phyloP scores from a whole-genome alignment of 2,329 filamentous ascomycete species.

The Claviceps paspali region DNA sequence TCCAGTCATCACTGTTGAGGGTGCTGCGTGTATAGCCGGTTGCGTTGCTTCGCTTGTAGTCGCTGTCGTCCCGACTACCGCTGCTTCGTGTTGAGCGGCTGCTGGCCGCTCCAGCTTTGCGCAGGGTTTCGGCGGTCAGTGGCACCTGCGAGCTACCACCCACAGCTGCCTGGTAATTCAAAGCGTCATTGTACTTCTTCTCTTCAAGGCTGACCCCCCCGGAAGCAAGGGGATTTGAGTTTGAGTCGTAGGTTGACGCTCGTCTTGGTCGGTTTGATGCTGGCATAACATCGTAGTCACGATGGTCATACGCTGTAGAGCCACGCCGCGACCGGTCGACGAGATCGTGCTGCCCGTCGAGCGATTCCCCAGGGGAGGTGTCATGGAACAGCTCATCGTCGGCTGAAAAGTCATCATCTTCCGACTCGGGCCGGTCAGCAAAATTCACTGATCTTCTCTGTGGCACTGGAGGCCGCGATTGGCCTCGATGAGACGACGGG shows the following conservation, averaged over 20 bases:
- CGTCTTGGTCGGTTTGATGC: slow-evolving; percentile 20
- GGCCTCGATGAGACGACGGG: slow-evolving; percentile 11
- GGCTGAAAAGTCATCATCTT: slow-evolving; percentile 23
- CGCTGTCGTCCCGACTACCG: slow-evolving; percentile 47
- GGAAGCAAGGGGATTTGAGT: slow-evolving; percentile 17
- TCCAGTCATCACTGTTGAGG: slow-evolving; percentile 38
- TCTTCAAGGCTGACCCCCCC: slow-evolving; percentile 20
- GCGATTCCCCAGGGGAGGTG: slow-evolving; percentile 18
- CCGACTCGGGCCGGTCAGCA: slow-evolving; percentile 16
- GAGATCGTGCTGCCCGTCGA: slow-evolving; percentile 18
- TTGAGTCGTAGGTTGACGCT: slow-evolving; percentile 25
- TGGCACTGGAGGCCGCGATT: slow-evolving; percentile 16
- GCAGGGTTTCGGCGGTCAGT: slow-evolving; percentile 41
- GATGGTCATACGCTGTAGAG: slow-evolving; percentile 23
- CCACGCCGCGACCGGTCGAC: slow-evolving; percentile 19
- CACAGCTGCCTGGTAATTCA: slow-evolving; percentile 37
- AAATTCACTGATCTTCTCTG: slow-evolving; percentile 19
- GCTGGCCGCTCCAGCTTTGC: slow-evolving; percentile 33
- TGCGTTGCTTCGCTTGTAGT: slow-evolving; percentile 44
- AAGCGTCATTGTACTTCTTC: slow-evolving; percentile 23
- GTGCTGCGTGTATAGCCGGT: slow-evolving; percentile 43
- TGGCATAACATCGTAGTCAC: slow-evolving; percentile 25
- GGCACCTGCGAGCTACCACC: slow-evolving; percentile 28
- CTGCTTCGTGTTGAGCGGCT: slow-evolving; percentile 44
- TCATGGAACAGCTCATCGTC: slow-evolving; percentile 24